A percentile compares a stretch with the other conserved stretches of the same genome.
Conservation (phyloP, 139 green algal species). For the Asterochloris sp. region DNA sequence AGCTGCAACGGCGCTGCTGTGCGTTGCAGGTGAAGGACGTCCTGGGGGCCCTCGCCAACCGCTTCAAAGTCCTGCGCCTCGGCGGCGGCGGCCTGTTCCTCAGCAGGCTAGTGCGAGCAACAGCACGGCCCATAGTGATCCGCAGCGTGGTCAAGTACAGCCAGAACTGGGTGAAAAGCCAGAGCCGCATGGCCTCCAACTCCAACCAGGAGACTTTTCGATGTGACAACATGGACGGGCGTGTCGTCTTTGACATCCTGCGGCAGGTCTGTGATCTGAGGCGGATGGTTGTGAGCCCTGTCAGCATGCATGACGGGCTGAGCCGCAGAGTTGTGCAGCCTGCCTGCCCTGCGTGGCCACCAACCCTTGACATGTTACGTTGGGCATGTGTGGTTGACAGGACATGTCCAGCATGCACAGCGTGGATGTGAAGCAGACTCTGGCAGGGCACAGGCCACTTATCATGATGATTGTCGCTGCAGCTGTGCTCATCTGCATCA, state of each 20-base stretch:
- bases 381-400: too few species aligned
- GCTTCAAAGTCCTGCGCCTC: slow-evolving; percentile 46
- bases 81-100: slow-evolving; percentile 23
- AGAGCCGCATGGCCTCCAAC: slow-evolving; percentile 62
- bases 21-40: slow-evolving; percentile 59
- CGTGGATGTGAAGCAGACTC: too few species aligned
- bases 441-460: too few species aligned
- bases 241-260: slow-evolving; percentile 66
- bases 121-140: slow-evolving; percentile 18
- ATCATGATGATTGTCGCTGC: too few species aligned
- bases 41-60: slow-evolving; percentile 50
- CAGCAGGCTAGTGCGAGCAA: slow-evolving; percentile 5
- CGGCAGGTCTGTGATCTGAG: slow-evolving; percentile 28
- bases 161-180: slow-evolving; percentile 53
- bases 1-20: background rate
- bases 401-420: too few species aligned
- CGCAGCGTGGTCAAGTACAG: slow-evolving; percentile 43
- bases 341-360: too few species aligned
- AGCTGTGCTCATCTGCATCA: too few species aligned
- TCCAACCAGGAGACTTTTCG: slow-evolving; percentile 75
- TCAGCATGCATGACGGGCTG: background rate
- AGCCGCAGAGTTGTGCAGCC: background rate
- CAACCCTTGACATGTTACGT: too few species aligned
- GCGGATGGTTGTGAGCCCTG: background rate
- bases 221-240: slow-evolving; percentile 45